A percentile compares a stretch with the other conserved stretches of the same genome.
Evolutionary conservation across 2,329 filamentous ascomycete genomes (phyloP).

Genomic region (Trichoderma sp.): DNA sequence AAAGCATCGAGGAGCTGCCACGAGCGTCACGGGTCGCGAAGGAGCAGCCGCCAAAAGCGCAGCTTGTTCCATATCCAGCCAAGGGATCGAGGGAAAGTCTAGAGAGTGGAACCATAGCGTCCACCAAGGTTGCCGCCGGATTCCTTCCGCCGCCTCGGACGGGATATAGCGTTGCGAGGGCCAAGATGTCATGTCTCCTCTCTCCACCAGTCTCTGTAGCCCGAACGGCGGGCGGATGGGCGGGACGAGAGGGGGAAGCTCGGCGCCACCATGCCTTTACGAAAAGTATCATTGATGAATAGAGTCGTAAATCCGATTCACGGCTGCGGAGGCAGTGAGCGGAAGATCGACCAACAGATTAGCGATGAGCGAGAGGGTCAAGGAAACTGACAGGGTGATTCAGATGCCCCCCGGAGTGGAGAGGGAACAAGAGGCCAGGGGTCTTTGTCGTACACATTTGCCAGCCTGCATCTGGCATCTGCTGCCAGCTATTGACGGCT

Average conservation of each 20-base stretch:
- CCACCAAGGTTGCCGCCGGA: background rate
- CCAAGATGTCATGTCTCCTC: background rate
- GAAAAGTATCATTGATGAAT: background rate
- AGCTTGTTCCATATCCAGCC: background rate
- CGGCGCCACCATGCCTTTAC: slow-evolving; percentile 14
- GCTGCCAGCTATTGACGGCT: background rate
- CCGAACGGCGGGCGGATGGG: background rate
- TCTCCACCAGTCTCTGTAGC: background rate
- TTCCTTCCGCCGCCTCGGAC: slow-evolving; percentile 1
- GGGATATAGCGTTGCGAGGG: background rate
- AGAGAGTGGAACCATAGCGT: background rate
- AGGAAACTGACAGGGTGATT: background rate
- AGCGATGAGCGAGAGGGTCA: background rate
- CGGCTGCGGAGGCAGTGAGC: background rate
- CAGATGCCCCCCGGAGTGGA: background rate
- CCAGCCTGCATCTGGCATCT: background rate
- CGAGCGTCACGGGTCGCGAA: background rate
- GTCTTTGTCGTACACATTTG: background rate
- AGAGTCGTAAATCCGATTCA: background rate
- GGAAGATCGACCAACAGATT: slow-evolving; percentile 13
- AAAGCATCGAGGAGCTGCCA: background rate
- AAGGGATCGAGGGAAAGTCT: background rate
- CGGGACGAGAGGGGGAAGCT: slow-evolving; percentile 5
- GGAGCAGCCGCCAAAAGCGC: background rate
- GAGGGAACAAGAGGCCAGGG: background rate